Conservation (phyloP, 1,284 basidiomycete genomes). For the Cystobasidium slooffiae region DNA sequence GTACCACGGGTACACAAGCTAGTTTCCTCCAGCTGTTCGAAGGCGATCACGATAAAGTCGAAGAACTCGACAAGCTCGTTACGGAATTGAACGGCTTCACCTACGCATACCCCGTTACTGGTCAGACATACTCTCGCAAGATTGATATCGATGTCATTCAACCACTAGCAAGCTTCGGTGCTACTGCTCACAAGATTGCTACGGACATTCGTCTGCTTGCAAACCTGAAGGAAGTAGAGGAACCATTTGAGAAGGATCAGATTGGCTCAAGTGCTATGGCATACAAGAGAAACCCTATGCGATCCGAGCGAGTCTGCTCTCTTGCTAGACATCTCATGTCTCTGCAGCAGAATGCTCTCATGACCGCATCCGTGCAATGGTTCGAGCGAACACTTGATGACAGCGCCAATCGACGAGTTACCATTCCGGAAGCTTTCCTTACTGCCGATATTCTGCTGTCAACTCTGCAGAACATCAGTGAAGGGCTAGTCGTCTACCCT, state of each 20-base stretch:
- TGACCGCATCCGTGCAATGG: constrained; percentile 92
- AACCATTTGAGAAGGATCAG: constrained; percentile 98
- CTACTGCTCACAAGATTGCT: constrained; percentile 96
- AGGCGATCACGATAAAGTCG: constrained; percentile 89
- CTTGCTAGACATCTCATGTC: constrained; percentile 90
- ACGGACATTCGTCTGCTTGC: constrained; percentile 92
- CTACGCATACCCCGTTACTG: constrained; percentile 95
- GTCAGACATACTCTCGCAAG: constrained; percentile 98
- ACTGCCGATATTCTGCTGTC: constrained; percentile 95
- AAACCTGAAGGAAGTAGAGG: constrained; percentile 97
- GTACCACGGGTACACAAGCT: constrained; percentile 97
- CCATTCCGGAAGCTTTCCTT: constrained; percentile 94
- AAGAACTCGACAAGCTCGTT: constrained; percentile 84
- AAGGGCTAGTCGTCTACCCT: constrained; percentile 97
- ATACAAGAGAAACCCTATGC: constrained; percentile 99
- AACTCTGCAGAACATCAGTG: constrained; percentile 93
- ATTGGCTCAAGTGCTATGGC: constrained; percentile 90
- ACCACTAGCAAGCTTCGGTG: constrained; percentile 86
- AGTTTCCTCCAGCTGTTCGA: constrained; percentile 94
- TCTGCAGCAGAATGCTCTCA: constrained; percentile 87
- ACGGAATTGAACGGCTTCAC: constrained; percentile 89
- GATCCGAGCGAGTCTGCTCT: constrained; percentile 94
- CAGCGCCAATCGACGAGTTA: constrained; percentile 93
- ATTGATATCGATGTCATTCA: constrained; percentile 93
- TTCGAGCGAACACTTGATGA: constrained; percentile 95